Conservation (phyloP, 371 early-diverging fungal species). For the Mucor saturninus region DNA sequence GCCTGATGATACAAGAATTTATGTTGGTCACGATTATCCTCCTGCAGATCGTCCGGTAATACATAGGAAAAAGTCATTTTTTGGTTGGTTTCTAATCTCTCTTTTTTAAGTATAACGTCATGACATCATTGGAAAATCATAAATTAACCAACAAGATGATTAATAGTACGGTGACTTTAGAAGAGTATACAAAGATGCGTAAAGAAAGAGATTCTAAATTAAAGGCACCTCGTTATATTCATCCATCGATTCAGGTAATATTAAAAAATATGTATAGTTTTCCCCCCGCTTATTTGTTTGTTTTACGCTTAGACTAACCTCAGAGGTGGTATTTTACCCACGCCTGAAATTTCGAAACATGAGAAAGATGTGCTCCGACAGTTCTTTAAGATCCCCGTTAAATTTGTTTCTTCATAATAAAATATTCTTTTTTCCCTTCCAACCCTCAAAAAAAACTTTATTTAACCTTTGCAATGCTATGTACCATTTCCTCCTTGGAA, state of each 20-base stretch:
- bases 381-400: constrained; percentile 32
- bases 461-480: constrained; percentile 74
- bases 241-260: constrained; percentile 53
- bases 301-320: constrained; percentile 24
- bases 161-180: constrained; percentile 22
- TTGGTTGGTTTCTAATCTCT: constrained; percentile 5
- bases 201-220: constrained; percentile 38
- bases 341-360: constrained; percentile 25
- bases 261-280: neutral
- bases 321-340: constrained; percentile 31
- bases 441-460: constrained; percentile 24
- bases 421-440: neutral
- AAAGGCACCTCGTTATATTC: constrained; percentile 47
- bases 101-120: constrained; percentile 29
- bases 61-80: neutral
- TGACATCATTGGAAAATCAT: constrained; percentile 36
- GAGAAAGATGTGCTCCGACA: constrained; percentile 20
- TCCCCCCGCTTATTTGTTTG: neutral
- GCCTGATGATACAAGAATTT: constrained; percentile 53
- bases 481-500: constrained; percentile 93
- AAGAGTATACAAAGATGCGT: constrained; percentile 38
- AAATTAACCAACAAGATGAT: constrained; percentile 50
- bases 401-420: neutral
- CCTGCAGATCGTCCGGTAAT: constrained; percentile 33
- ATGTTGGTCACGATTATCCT: constrained; percentile 55